Evolutionary conservation across 805 yeast species (phyloP).

Genomic region (Brettanomyces bruxellensis): DNA sequence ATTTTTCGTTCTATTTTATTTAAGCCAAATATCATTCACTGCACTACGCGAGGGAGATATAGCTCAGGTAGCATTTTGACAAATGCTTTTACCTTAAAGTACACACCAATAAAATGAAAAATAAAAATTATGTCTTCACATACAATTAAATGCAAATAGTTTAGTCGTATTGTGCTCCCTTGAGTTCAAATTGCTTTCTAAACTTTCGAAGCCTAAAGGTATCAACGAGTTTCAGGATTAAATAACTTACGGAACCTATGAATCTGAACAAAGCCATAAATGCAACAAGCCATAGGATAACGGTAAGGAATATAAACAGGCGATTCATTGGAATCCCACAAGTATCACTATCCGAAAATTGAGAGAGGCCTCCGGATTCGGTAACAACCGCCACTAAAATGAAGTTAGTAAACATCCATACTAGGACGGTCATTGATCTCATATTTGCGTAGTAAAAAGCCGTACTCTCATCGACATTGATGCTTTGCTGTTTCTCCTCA

Average conservation of each 20-base stretch:
- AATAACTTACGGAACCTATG: conserved; percentile 59
- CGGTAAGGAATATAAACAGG: conserved; percentile 64
- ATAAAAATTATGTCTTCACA: too few relatives aligned
- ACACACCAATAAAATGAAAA: too few relatives aligned
- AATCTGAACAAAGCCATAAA: conserved; percentile 80
- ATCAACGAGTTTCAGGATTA: conserved; percentile 27
- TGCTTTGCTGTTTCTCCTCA: conserved; percentile 12
- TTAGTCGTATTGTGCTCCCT: conserved; percentile 5
- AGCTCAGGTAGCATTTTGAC: too few relatives aligned
- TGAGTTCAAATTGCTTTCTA: conserved; percentile 8
- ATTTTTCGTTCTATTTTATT: too few relatives aligned
- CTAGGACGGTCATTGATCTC: conserved; percentile 78
- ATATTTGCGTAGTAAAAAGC: conserved; percentile 85
- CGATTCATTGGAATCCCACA: conserved; percentile 29
- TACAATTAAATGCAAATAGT: background rate
- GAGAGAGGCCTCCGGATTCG: conserved; percentile 70
- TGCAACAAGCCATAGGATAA: conserved; percentile 89
- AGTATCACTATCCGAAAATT: conserved; percentile 28
- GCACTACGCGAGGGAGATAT: too few relatives aligned
- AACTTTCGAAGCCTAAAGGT: conserved; percentile 10
- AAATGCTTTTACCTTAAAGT: too few relatives aligned
- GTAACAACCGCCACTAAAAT: conserved; percentile 75
- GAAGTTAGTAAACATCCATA: conserved; percentile 86
- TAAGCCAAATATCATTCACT: too few relatives aligned
- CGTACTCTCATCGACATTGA: conserved; percentile 30